These are phyloP conservation scores for Tricholoma matsutake DNA, from an alignment of 768 basidiomycete genomes.

Conservation along the genomic window DNA sequence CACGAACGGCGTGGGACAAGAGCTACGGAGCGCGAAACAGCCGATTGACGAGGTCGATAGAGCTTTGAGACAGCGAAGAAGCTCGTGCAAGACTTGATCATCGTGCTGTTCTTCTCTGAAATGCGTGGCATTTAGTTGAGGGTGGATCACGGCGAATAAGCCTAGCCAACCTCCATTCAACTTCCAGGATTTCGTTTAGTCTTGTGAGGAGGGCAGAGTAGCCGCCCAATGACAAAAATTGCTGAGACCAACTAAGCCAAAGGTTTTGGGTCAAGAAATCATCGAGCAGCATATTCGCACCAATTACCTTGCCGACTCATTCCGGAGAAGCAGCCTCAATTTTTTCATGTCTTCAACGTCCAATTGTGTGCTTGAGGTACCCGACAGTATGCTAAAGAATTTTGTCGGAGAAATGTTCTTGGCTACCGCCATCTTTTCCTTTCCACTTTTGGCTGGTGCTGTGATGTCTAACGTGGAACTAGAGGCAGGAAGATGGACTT, in stretches of 20 bases:
- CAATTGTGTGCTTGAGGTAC: slow-evolving; percentile 68
- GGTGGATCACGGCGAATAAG: background rate
- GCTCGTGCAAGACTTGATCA: slow-evolving; percentile 88
- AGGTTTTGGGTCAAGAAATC: background rate
- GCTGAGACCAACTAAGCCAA: slow-evolving; percentile 76
- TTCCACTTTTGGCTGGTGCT: slow-evolving; percentile 38
- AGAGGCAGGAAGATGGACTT: slow-evolving; percentile 42
- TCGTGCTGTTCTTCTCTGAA: slow-evolving; percentile 97
- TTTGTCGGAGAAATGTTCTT: slow-evolving; percentile 62
- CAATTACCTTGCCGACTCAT: slow-evolving; percentile 81
- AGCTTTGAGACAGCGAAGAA: slow-evolving; percentile 92
- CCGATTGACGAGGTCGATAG: slow-evolving; percentile 88
- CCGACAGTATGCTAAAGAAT: slow-evolving; percentile 64
- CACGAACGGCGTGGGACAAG: slow-evolving; percentile 82
- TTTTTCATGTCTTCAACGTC: slow-evolving; percentile 90
- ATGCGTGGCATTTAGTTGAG: slow-evolving; percentile 8
- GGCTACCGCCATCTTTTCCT: slow-evolving; percentile 46
- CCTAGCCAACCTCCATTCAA: slow-evolving; percentile 89
- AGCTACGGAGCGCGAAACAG: slow-evolving; percentile 85
- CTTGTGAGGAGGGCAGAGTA: slow-evolving; percentile 81
- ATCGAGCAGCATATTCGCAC: background rate
- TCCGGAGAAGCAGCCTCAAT: slow-evolving; percentile 78
- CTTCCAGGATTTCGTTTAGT: slow-evolving; percentile 86
- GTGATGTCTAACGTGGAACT: slow-evolving; percentile 42
- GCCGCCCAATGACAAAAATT: slow-evolving; percentile 80